Evolutionary conservation across 148 eudicot genomes (phyloP), one percentile per base, ranked within the genome.

Genomic region (Camellia sinensis): DNA sequence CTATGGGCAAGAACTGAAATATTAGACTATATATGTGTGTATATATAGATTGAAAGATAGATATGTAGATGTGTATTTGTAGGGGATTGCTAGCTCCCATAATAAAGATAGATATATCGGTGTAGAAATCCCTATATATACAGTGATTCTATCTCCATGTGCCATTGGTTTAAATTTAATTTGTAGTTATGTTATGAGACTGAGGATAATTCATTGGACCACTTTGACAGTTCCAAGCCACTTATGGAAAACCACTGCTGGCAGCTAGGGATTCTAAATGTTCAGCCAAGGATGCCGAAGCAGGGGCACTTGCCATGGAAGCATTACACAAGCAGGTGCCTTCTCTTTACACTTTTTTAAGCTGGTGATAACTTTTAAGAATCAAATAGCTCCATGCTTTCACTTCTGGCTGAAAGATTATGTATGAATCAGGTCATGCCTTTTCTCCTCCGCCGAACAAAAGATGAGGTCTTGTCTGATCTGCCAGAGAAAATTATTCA

Each of bases 201-300:
- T 77, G 14, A n/a, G 10, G 17, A 52, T 12, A 65, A 77, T 54
- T 71, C 40, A 21, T 56, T 64, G 45, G 44, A 41, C 45, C 61
- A 67, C 17, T 82, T 77, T 22, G 3, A 78, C 83, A 97, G 89
- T 97, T 97, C 83, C 98, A 97, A 85, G 92, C 95, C 82, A 86
- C 92, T 19, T 97, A 97, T 77, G 99, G 99, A 75, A 97, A 97
- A 83, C 99, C 99, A 13, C 87, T 97, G 73, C 29, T 94, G 77
- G 98, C 98, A 59, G 94, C 99, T 66, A 87, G 97, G 80, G 99
- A 97, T 86, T 90, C 99, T 21, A 97, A 94, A 86, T 91, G 99
- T 82, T 92, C 99, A 72, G 97, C 98, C 79, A 97, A 90, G 86
- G 99, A 94, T 90, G 97, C 99, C 80, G 99, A 97, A 87, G 99